Percentiles rank a stretch among this genome's conserved stretches.
Evolutionary conservation across 2,329 filamentous ascomycete genomes (phyloP).

Genomic region (Ceratocystis lukuohia): DNA sequence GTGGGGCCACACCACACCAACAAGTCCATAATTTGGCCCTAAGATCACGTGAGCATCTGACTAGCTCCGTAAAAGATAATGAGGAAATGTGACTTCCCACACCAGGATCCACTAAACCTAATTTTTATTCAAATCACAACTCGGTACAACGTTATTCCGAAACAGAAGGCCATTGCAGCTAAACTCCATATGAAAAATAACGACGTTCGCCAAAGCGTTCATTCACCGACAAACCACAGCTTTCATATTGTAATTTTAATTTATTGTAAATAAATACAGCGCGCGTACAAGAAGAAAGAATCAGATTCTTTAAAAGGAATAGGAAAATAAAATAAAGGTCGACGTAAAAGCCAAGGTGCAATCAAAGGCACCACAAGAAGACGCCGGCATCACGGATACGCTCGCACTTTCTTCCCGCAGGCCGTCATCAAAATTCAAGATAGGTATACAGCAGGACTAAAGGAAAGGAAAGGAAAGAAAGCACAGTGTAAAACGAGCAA

Average conservation of each 20-base stretch:
- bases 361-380: background rate
- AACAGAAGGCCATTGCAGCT: no score
- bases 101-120: no score
- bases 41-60: conserved; percentile 13
- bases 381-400: conserved; percentile 7
- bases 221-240: background rate
- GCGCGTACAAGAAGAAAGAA: background rate
- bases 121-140: no score
- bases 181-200: background rate
- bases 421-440: conserved; percentile 15
- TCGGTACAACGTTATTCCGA: no score
- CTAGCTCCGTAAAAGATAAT: background rate
- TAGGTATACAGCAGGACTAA: conserved; percentile 19
- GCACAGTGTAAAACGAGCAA: background rate
- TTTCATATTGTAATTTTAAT: background rate
- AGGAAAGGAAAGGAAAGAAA: background rate
- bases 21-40: conserved; percentile 11
- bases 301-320: conserved; percentile 26
- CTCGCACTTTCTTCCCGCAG: conserved; percentile 2
- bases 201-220: background rate
- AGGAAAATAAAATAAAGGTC: conserved; percentile 20
- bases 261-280: background rate
- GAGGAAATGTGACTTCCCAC: no score
- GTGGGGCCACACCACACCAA: conserved; percentile 12
- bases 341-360: conserved; percentile 7